Evolutionary conservation across 495 filamentous ascomycete genomes (phyloP).

Genomic region (Schizothecium vesticola): DNA sequence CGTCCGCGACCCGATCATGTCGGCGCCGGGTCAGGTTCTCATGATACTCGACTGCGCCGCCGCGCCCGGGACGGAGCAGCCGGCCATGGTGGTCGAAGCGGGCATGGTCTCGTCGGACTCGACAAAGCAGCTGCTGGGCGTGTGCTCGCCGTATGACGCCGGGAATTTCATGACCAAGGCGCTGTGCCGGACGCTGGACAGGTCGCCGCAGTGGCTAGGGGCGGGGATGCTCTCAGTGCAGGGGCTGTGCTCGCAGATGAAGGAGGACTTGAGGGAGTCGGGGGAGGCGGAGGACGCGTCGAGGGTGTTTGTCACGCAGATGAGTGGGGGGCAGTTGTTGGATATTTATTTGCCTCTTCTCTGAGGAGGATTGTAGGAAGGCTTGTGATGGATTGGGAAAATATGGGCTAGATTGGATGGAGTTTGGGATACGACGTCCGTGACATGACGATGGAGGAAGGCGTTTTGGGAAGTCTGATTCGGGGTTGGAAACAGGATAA

Average conservation of each 20-base stretch:
- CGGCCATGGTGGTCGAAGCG: conserved; percentile 15
- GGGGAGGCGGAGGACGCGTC: not conserved
- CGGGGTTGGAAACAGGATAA: not conserved
- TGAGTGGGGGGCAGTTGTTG: conserved; percentile 24
- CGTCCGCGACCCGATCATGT: conserved; percentile 25
- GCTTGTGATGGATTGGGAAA: not conserved
- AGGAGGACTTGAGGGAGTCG: conserved; percentile 14
- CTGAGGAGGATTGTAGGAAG: not conserved
- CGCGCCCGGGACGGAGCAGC: conserved; percentile 2
- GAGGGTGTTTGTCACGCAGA: conserved; percentile 25
- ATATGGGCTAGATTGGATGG: not conserved
- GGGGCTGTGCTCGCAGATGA: conserved; percentile 23
- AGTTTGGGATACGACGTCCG: not conserved
- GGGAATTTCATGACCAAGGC: conserved; percentile 15
- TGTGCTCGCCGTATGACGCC: conserved; percentile 12
- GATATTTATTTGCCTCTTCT: conserved; percentile 23
- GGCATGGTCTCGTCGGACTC: conserved; percentile 12
- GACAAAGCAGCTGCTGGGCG: conserved; percentile 25
- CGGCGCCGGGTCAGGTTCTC: conserved; percentile 17
- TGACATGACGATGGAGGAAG: not conserved
- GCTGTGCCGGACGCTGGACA: conserved; percentile 17
- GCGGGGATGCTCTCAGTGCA: conserved; percentile 18
- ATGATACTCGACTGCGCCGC: conserved; percentile 25
- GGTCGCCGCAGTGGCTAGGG: not conserved
- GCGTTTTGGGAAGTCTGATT: not conserved